Evolutionary conservation across 306 rosid species (phyloP).

Genomic region (Ziziphus jujuba): DNA sequence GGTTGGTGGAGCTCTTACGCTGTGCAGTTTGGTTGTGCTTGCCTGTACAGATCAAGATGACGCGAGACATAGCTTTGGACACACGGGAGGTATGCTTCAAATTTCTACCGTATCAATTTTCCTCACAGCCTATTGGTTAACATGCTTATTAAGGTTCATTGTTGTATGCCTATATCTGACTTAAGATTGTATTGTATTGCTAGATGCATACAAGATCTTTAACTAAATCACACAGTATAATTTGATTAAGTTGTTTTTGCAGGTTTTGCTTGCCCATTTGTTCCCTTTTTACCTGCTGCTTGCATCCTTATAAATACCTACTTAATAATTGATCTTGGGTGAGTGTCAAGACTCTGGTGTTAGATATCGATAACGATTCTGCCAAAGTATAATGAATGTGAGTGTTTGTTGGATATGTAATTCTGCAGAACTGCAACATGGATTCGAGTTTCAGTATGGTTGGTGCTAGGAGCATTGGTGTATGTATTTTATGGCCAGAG

Average conservation of each 20-base stretch:
- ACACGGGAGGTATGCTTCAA: slow-evolving; percentile 57
- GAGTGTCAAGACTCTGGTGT: slow-evolving; percentile 22
- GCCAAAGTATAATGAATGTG: no score
- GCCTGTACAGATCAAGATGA: slow-evolving; percentile 58
- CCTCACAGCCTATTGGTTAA: not conserved
- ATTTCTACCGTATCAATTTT: not conserved
- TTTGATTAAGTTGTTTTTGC: slow-evolving; percentile 16
- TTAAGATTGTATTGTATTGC: not conserved
- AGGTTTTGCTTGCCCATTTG: slow-evolving; percentile 73
- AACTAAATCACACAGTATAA: slow-evolving; percentile 11
- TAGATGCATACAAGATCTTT: not conserved
- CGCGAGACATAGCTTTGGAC: slow-evolving; percentile 62
- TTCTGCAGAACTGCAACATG: slow-evolving; percentile 48
- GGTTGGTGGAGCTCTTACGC: slow-evolving; percentile 44
- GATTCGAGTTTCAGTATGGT: slow-evolving; percentile 61
- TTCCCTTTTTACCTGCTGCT: slow-evolving; percentile 68
- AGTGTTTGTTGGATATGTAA: no score
- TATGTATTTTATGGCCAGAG: slow-evolving; percentile 60
- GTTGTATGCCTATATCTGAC: not conserved
- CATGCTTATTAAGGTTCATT: not conserved
- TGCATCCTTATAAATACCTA: slow-evolving; percentile 71
- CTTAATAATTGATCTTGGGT: slow-evolving; percentile 68
- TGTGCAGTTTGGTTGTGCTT: slow-evolving; percentile 48
- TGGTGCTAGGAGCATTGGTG: slow-evolving; percentile 46
- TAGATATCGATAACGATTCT: no score